Evolutionary conservation across 2,329 filamentous ascomycete genomes (phyloP), one percentile per base, ranked within the genome.

Genomic region (Fusarium sp.): DNA sequence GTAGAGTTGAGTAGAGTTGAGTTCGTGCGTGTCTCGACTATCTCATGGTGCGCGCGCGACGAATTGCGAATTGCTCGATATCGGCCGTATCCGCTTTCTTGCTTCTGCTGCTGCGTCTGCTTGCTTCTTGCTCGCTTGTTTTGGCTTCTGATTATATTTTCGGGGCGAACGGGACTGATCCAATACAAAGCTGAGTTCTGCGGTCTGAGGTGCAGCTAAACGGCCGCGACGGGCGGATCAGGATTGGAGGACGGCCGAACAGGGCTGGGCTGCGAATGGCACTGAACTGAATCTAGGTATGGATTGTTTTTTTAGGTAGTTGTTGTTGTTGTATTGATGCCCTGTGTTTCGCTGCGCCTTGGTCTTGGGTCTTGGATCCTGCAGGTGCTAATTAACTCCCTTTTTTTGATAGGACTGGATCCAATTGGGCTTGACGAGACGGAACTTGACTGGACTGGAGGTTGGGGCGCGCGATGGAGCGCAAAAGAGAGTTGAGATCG

Each of bases 41-140:
- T 84, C 81, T 82, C 86, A 87, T 87, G 79, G 79, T 84, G 83
- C 77, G 80, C 78, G 80, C 77, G 70, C 68, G 50, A 76, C 72
- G 74, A 73, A 72, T 66, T 80, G 81, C 76, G 74, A 79, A 56
- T 79, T 80, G 78, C 78, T 80, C 81, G 79, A 79, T 81, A 70
- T 79, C 69, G 77, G 72, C 74, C 72, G 73, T 75, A 61, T 58
- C 66, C 66, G 67, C 67, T 70, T 68, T 56, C 70, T 70, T 67
- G 68, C 72, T 72, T 56, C 63, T 58, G 32, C 20, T 48, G 32
- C 36, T 58, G 51, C 34, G 24, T 55, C 34, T 67, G 34, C 34
- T 67, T 78, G 74, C 72, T 75, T 74, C 71, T 72, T 39, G 50
- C 58, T 66, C 62, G 58, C 56, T 50, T 51, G 68, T 67, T 70